Conservation (phyloP, 768 basidiomycete genomes). For the Russula sp. region DNA sequence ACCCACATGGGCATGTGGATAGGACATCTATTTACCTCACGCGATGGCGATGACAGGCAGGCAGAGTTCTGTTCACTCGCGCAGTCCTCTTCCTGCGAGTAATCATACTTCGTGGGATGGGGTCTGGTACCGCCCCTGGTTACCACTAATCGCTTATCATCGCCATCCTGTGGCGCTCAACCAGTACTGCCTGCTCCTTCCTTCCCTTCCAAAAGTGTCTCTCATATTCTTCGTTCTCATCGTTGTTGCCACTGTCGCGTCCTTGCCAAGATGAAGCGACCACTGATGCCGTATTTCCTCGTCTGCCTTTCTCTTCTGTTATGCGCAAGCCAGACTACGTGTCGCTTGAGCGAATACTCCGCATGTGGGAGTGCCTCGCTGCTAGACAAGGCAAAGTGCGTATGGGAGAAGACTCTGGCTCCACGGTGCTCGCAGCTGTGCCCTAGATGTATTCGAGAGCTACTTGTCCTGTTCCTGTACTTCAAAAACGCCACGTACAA, state of each 20-base stretch:
- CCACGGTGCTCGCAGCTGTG: too few species aligned
- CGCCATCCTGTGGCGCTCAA: too few species aligned
- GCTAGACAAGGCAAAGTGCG: neutral
- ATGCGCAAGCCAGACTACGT: neutral
- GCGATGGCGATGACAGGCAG: too few species aligned
- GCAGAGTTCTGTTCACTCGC: neutral
- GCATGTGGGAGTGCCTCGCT: neutral
- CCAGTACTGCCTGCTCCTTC: too few species aligned
- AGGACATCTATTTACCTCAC: too few species aligned
- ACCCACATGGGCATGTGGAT: too few species aligned
- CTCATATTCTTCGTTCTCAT: neutral
- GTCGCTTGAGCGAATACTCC: neutral
- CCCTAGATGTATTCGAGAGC: too few species aligned
- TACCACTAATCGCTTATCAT: neutral
- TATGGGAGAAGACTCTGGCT: neutral
- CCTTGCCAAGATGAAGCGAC: neutral
- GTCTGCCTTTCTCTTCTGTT: neutral
- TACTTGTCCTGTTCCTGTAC: too few species aligned
- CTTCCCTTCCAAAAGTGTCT: neutral
- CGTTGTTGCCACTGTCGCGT: neutral
- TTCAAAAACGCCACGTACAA: neutral
- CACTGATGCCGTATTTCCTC: constrained; percentile 7
- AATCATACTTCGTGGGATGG: constrained; percentile 3
- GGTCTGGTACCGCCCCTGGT: neutral
- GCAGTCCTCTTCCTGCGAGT: neutral